A percentile compares a stretch with the other conserved stretches of the same genome.
Evolutionary conservation across 495 filamentous ascomycete genomes (phyloP).

Genomic region (Penicillium canariense): DNA sequence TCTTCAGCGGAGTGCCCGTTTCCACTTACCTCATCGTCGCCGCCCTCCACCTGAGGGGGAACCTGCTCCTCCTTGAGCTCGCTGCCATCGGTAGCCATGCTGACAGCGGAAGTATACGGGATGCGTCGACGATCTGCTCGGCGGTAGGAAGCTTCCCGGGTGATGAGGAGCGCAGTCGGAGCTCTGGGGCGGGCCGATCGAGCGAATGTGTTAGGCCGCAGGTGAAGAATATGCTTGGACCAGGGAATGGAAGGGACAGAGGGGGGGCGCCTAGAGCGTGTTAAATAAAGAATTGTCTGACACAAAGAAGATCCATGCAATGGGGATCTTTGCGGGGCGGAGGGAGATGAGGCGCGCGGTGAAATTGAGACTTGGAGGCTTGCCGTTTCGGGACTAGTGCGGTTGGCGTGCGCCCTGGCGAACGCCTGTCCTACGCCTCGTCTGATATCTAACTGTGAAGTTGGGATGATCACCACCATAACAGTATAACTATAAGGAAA

Average conservation of each 20-base stretch:
- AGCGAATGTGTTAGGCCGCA: conserved; percentile 1
- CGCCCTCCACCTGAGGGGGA: conserved; percentile 39
- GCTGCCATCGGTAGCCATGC: conserved; percentile 39
- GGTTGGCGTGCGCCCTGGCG: neutral
- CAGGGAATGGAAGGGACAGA: neutral
- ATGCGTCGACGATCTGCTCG: neutral
- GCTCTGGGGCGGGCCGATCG: conserved; percentile 10
- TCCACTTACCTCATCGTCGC: conserved; percentile 45
- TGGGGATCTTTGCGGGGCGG: conserved; percentile 18
- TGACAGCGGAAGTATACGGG: conserved; percentile 12
- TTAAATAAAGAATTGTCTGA: conserved; percentile 2
- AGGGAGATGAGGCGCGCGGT: conserved; percentile 15
- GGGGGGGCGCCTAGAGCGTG: neutral
- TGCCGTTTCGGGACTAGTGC: conserved; percentile 39
- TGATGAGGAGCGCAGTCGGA: conserved; percentile 16
- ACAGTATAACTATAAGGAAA: no score
- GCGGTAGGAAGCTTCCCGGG: conserved; percentile 5
- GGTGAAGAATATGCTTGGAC: neutral
- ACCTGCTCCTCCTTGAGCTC: conserved; percentile 42
- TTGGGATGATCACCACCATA: no score
- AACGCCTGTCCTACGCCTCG: neutral
- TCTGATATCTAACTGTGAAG: neutral
- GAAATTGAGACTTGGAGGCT: conserved; percentile 18
- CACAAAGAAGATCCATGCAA: conserved; percentile 7
- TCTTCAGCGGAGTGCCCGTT: neutral